Conservation (phyloP, 441 rosid species). For the Iberis amara region DNA sequence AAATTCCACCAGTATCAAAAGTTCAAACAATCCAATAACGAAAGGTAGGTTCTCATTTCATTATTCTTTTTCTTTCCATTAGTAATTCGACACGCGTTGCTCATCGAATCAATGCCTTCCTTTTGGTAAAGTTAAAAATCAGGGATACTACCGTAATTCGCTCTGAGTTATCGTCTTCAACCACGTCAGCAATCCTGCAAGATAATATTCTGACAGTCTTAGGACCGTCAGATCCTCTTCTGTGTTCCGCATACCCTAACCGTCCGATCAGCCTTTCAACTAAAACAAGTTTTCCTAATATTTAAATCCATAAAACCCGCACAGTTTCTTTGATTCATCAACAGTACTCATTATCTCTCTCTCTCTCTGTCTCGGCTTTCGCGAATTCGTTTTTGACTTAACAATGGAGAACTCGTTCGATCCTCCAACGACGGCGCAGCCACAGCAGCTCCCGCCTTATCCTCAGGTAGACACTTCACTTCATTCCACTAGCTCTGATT, state of each 20-base stretch:
- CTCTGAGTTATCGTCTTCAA: no score
- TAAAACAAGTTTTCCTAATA: not conserved
- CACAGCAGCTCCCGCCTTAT: no score
- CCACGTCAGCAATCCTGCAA: slow-evolving; percentile 41
- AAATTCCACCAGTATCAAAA: no score
- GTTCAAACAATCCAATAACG: no score
- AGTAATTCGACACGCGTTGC: no score
- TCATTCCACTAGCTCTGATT: no score
- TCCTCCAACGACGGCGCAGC: not conserved
- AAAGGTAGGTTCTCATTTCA: no score
- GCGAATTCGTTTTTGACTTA: slow-evolving; percentile 7
- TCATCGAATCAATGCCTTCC: no score
- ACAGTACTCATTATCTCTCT: slow-evolving; percentile 15
- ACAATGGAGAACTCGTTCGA: slow-evolving; percentile 24
- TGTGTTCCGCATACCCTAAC: slow-evolving; percentile 25
- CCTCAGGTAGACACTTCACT: no score
- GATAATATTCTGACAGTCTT: not conserved
- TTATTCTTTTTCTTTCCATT: no score
- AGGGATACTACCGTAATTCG: no score
- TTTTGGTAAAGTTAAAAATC: no score
- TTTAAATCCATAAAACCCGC: slow-evolving; percentile 14
- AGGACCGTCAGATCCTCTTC: slow-evolving; percentile 41
- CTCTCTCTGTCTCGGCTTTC: not conserved
- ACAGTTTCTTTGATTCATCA: slow-evolving; percentile 16
- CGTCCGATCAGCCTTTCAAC: slow-evolving; percentile 32